phyloP scores from a whole-genome alignment of 2,329 filamentous ascomycete genomes.

The Fusarium sp. region DNA sequence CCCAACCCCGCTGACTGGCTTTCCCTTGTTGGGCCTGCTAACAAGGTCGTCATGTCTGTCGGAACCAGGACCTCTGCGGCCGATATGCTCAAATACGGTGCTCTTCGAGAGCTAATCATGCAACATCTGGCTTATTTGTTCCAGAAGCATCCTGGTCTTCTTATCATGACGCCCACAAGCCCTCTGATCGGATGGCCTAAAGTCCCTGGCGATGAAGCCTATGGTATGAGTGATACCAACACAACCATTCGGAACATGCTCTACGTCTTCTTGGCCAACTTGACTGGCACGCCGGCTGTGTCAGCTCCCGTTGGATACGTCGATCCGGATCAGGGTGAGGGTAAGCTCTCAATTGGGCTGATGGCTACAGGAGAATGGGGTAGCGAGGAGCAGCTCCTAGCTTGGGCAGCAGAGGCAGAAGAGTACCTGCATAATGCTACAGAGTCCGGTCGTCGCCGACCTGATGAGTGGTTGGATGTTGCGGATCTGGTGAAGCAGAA shows the following conservation, averaged over 20 bases:
- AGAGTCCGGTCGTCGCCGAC: constrained; percentile 62
- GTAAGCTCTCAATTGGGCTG: constrained; percentile 70
- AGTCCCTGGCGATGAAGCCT: constrained; percentile 66
- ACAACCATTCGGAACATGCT: constrained; percentile 81
- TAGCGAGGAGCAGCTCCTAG: constrained; percentile 70
- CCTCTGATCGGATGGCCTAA: constrained; percentile 82
- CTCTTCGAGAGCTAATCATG: constrained; percentile 82
- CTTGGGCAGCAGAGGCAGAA: constrained; percentile 70
- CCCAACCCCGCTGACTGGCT: constrained; percentile 63
- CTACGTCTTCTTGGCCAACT: constrained; percentile 88
- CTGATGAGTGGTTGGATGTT: constrained; percentile 71
- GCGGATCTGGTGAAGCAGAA: constrained; percentile 50
- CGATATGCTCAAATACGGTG: constrained; percentile 80
- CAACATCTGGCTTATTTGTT: constrained; percentile 80
- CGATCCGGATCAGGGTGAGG: constrained; percentile 66
- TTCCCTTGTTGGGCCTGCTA: constrained; percentile 71
- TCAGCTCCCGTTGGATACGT: constrained; percentile 81
- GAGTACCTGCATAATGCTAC: constrained; percentile 63
- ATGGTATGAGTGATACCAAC: constrained; percentile 82
- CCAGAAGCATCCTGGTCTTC: constrained; percentile 76
- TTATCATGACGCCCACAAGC: constrained; percentile 83
- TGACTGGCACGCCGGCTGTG: constrained; percentile 81
- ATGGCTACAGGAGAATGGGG: constrained; percentile 77
- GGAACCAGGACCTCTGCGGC: constrained; percentile 72
- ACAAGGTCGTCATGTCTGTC: constrained; percentile 76